Evolutionary conservation across 176 grass and related monocot genomes (phyloP), one percentile per base, ranked within the genome.

Genomic region (Oryza punctata): DNA sequence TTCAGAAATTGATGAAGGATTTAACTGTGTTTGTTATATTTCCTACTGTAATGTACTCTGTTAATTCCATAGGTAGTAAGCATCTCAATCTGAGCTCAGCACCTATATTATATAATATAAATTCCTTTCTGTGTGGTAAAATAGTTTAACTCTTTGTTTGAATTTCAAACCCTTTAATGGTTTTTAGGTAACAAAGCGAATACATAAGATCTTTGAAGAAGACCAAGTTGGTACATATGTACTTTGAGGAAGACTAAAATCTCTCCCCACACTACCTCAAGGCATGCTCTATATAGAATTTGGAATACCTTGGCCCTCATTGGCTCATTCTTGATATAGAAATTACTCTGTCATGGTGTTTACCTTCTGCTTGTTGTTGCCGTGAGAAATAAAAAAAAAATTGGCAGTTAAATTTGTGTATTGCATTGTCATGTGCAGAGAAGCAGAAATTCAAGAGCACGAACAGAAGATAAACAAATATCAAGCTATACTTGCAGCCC

Each of bases 381-480:
- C 75, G 52, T 47, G 49, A 38, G 70, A 81, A 73, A 70, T 40
- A 16, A 82, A 67, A 19, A 67, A 19, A 63, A 86, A 19, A 45
- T 38, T 67, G 60, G 49, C 2, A 18, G 18, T 69, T 60, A 82
- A 71, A 63, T 67, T 67, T 38, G 21, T 47, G 44, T 8, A 16
- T 69, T 50, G 9, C 14, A 4, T 60, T 73, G 59, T 37, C 46
- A 60, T 87, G 23, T 87, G 80, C 80, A 90, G 88, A 49, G 69
- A 90, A 87, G n/a, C 38, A 67, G 84, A 69, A 79, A 64, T 50
- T 28, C 74, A 87, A 77, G 75, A 83, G 75, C 88, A 87, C 83
- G 88, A 52, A 75, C 75, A 87, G 61, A 90, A 87, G 69, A 78
- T 90, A 71, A 83, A 79, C 18, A 83, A 49, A 85, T 87, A 94